Base-by-base conservation (phyloP, 225 moss, liverwort and hornwort genomes). In the Polytrichum commune region DNA sequence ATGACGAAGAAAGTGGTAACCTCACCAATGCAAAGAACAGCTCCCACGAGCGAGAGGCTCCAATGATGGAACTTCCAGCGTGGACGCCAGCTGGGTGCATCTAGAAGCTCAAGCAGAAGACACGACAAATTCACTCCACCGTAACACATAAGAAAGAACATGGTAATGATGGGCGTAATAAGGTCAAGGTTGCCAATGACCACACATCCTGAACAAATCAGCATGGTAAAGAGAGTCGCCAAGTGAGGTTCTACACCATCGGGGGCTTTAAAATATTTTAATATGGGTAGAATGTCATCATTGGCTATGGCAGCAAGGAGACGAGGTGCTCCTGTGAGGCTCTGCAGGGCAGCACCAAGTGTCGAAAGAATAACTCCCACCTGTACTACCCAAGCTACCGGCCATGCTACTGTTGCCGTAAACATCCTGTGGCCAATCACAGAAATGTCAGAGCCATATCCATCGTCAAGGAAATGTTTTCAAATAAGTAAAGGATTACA, bases 71-170 rank as follows among this genome's bases (percentile, higher is more conserved):
- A 98, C 83, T 90, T 95, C 94, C 94, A 98, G 26, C 98, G 95
- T 67, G 98, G 95, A 26, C 98, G 95, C 98, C 98, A 98, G 80
- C 98, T 98, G 64, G 98, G 98, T 64, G 98, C 98, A 77, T 98
- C 98, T 63, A 98, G 87, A 72, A 98, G 84, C 79, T 98, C 98
- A 60, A 98, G 93, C 75, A 98, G 85, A 33, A 98, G 93, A 65
- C 98, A 98, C 7, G 98, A 98, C 69, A 98, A 75, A 69, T 98
- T 98, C 35, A 98, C 98, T 69, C 98, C 98, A 55, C 93, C 85
- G 63, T 98, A 98, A 77, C 98, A 98, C 84, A 98, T 86, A 64
- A 98, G 90, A 66, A 90, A 98, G 82, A 98, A 95, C 98, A 98
- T 98, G 63, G 98, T 98, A 64, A 95, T 98, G 29, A 98, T 77